Base-by-base conservation (phyloP, 2,329 filamentous ascomycete genomes). In the Zymoseptoria tritici region DNA sequence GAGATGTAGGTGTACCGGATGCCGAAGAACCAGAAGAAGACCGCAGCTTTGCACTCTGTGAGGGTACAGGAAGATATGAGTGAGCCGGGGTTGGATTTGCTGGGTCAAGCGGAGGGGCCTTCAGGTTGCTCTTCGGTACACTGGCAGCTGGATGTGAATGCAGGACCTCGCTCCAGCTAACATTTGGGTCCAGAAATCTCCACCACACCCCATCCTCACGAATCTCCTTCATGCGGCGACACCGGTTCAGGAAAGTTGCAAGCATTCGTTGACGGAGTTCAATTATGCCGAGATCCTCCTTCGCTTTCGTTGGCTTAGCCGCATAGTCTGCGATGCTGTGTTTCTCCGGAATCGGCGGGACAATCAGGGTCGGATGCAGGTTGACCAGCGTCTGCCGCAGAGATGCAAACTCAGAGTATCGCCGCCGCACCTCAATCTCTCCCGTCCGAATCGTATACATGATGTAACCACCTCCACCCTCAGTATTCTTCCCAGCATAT, bases 291-390 rank as follows among this genome's bases (percentile, higher is more conserved):
- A 91, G 88, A 73, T 99, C 95, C 75, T 99, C 93, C 74, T 97
- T 99, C 19, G 95, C 95, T 70, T 93, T 97, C 46, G 94, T 99
- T 1, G 95, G 94, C 69, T 96, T 97, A 26, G 95, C 92, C 16
- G 94, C 94, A 72, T 99, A 99, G 74, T 99, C 94, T 62, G 93
- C 93, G 88, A 99, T 96, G 52, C 91, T 94, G 75, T 99, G 94
- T 76, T 99, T 99, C 77, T 99, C 95, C 21, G 94, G 94, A 70
- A 99, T 99, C 2, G 94, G 94, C 7, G 94, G 95, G 56, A 99
- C 89, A 69, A 99, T 89, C 50, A 99, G 82, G 0, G 94, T 99
- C 7, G 95, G 94, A 72, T 99, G 95, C 63, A 99, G 83, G 68
- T 89, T 89, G 53, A 92, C 91, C 26, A 99, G 83, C 2, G 93